Evolutionary conservation across 495 filamentous ascomycete genomes (phyloP).

Genomic region (Sphaerosporella brunnea): DNA sequence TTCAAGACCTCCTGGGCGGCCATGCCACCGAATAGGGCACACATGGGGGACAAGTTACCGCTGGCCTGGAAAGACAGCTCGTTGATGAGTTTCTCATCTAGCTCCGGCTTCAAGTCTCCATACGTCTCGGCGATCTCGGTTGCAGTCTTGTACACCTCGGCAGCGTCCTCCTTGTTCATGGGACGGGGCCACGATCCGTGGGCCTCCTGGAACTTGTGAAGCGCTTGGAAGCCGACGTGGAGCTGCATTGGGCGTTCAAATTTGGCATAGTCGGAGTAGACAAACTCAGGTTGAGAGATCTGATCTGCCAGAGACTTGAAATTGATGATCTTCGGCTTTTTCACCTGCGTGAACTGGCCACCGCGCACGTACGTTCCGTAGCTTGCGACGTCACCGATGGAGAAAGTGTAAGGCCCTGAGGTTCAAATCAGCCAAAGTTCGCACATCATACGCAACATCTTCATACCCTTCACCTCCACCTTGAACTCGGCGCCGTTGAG

Average conservation of each 20-base stretch:
- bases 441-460: background rate
- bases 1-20: constrained; percentile 94
- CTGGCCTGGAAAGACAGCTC: constrained; percentile 93
- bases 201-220: constrained; percentile 61
- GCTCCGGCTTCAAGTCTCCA: constrained; percentile 52
- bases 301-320: constrained; percentile 64
- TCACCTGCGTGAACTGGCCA: constrained; percentile 84
- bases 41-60: constrained; percentile 79
- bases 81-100: constrained; percentile 80
- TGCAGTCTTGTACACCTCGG: constrained; percentile 54
- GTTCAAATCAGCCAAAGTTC: background rate
- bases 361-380: constrained; percentile 72
- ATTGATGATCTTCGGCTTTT: constrained; percentile 88
- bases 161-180: constrained; percentile 67
- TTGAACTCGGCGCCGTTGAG: constrained; percentile 49
- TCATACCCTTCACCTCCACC: constrained; percentile 63
- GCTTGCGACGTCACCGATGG: constrained; percentile 79
- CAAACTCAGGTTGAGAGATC: constrained; percentile 67
- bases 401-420: constrained; percentile 73
- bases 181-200: constrained; percentile 56
- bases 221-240: constrained; percentile 80
- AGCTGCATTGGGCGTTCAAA: constrained; percentile 85
- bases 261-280: constrained; percentile 93
- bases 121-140: constrained; percentile 42
- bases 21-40: constrained; percentile 87